Evolutionary conservation across 192 early-diverging fungal genomes (phyloP).

Genomic region (Gorgonomyces haynaldii): DNA sequence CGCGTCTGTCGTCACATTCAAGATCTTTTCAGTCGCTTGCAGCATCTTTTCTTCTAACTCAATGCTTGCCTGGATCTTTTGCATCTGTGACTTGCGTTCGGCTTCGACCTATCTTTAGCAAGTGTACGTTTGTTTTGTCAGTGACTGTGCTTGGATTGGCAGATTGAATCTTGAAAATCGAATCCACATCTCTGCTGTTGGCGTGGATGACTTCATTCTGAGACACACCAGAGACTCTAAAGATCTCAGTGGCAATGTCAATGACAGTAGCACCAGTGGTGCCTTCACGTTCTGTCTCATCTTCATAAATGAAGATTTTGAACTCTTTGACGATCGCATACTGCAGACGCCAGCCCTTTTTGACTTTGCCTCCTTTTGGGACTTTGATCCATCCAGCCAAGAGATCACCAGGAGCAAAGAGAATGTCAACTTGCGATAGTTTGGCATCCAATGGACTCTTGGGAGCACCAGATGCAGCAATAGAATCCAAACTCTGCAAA

Average conservation of each 20-base stretch:
- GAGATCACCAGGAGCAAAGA: constrained; percentile 15
- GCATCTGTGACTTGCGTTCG: constrained; percentile 15
- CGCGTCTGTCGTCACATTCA: constrained; percentile 20
- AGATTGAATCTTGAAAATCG: constrained; percentile 41
- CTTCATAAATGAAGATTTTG: constrained; percentile 27
- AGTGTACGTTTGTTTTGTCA: not conserved
- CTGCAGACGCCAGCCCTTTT: constrained; percentile 33
- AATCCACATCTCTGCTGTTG: constrained; percentile 35
- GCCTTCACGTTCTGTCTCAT: constrained; percentile 22
- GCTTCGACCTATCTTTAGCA: not conserved
- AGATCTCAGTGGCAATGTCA: constrained; percentile 34
- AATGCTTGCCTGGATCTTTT: constrained; percentile 26
- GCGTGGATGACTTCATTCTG: constrained; percentile 47
- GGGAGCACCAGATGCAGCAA: too few species aligned
- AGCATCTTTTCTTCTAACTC: constrained; percentile 36
- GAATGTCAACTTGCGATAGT: too few species aligned
- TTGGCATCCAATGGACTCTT: too few species aligned
- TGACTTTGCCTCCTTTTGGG: constrained; percentile 40
- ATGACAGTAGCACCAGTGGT: constrained; percentile 18
- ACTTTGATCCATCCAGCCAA: constrained; percentile 32
- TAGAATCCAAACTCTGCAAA: constrained; percentile 3
- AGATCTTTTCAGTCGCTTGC: constrained; percentile 27
- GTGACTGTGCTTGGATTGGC: not conserved
- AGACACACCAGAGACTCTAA: constrained; percentile 22
- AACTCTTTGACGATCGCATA: constrained; percentile 27